Evolutionary conservation across 2,329 filamentous ascomycete species (phyloP), one percentile per base, ranked within the genome.

Genomic region (Geoglossum cookeanum): DNA sequence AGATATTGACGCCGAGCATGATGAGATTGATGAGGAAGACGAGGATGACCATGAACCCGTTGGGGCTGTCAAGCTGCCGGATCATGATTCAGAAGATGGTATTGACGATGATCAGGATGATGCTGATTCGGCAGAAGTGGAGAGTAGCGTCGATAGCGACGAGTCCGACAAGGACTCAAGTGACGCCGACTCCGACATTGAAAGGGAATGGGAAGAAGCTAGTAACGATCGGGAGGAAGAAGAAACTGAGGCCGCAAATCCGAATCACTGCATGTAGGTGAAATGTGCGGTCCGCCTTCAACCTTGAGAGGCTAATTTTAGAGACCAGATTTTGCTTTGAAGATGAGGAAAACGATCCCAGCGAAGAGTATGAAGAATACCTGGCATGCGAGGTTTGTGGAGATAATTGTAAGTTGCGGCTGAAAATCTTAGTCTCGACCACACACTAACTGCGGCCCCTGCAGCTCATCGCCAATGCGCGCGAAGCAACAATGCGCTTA

Each of bases 401-500:
- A 62, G 85, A 91, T 66, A 85, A 88, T 70, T 83, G 89, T 94
- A 75, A 70, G 86, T 79, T 63, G 57, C 76, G 64, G 78, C 67
- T 61, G 58, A 61, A 62, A 64, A 59, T 62, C 64, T 65, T 65
- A 64, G 61, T 67, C 66, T 66, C 64, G 61, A 55, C 59, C 58
- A 58, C 68, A 61, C 68, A 66, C 73, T 73, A 70, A 73, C 70
- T 68, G 67, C 65, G 70, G 68, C 70, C 65, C 66, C 67, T 73
- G 67, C 73, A 95, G 91, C 89, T 65, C 91, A 97, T 74, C 83
- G 85, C 68, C 85, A 92, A 77, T 96, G 91, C 71, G 90, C 88
- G 59, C 81, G 84, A 66, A 79, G 85, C 67, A 79, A 80, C 67
- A 78, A 78, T 59, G 79, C 79, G 61, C 71, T 86, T 64, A 73